These are phyloP conservation scores for Batrachochytrium dendrobatidis DNA, from an alignment of 371 early-diverging fungal species.

Conservation along the genomic window DNA sequence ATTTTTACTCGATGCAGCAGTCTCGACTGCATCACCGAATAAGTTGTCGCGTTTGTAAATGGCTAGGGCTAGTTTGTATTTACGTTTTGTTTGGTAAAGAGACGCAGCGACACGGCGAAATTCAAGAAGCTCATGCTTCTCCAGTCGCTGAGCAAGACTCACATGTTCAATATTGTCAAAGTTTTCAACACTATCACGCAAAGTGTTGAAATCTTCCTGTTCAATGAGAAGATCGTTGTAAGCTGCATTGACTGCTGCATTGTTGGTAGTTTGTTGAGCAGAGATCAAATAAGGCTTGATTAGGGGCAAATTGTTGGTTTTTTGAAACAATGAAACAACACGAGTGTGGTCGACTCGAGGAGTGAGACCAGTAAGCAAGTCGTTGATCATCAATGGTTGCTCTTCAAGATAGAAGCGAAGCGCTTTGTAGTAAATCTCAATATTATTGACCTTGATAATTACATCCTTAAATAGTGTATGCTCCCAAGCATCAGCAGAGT, in stretches of 20 bases:
- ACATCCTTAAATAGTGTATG: slow-evolving; percentile 93
- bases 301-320: slow-evolving; percentile 91
- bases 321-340: slow-evolving; percentile 90
- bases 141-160: slow-evolving; percentile 81
- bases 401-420: slow-evolving; percentile 92
- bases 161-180: slow-evolving; percentile 89
- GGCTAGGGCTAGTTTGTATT: slow-evolving; percentile 90
- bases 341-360: slow-evolving; percentile 92
- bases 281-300: slow-evolving; percentile 89
- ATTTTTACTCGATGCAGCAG: slow-evolving; percentile 81
- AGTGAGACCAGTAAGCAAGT: slow-evolving; percentile 77
- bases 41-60: slow-evolving; percentile 92
- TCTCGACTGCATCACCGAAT: slow-evolving; percentile 96
- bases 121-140: slow-evolving; percentile 91
- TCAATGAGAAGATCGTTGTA: slow-evolving; percentile 93
- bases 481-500: slow-evolving; percentile 89
- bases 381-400: slow-evolving; percentile 87
- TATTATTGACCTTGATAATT: slow-evolving; percentile 88
- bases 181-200: slow-evolving; percentile 85
- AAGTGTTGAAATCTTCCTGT: slow-evolving; percentile 87
- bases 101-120: slow-evolving; percentile 94
- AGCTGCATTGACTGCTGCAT: slow-evolving; percentile 81
- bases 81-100: slow-evolving; percentile 83
- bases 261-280: slow-evolving; percentile 79
- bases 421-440: slow-evolving; percentile 94